Percentiles rank a stretch among this genome's conserved stretches.
Conservation (phyloP, 2,329 filamentous ascomycete genomes). For the Diaporthe longicolla region DNA sequence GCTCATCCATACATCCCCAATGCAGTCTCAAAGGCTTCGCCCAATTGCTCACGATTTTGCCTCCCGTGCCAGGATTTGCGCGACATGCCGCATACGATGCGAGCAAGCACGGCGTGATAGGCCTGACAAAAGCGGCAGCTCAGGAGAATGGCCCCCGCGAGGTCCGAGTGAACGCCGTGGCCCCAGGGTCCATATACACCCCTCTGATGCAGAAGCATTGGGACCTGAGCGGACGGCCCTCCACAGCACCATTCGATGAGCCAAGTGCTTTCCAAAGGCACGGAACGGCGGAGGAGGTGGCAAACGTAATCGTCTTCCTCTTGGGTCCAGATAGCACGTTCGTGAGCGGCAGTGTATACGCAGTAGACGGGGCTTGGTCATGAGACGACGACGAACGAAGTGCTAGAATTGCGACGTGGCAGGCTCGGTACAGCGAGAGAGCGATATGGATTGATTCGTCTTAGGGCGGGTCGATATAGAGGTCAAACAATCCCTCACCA, state of each 20-base stretch:
- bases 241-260: constrained; percentile 58
- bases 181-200: constrained; percentile 64
- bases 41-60: background rate
- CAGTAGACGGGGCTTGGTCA: constrained; percentile 61
- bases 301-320: constrained; percentile 62
- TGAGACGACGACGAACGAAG: background rate
- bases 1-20: background rate
- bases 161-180: constrained; percentile 62
- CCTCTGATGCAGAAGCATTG: constrained; percentile 63
- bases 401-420: background rate
- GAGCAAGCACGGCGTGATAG: constrained; percentile 56
- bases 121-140: constrained; percentile 54
- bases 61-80: constrained; percentile 53
- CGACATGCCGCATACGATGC: constrained; percentile 56
- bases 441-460: background rate
- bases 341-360: constrained; percentile 61
- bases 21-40: too few species aligned
- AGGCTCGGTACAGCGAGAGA: background rate
- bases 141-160: constrained; percentile 59
- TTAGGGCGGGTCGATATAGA: background rate
- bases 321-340: constrained; percentile 62
- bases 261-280: constrained; percentile 59
- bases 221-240: constrained; percentile 52
- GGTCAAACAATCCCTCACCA: constrained; percentile 67
- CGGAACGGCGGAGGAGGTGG: constrained; percentile 63